phyloP scores from a whole-genome alignment of 305 asterid genomes.

The Stenogyne calaminthoides region DNA sequence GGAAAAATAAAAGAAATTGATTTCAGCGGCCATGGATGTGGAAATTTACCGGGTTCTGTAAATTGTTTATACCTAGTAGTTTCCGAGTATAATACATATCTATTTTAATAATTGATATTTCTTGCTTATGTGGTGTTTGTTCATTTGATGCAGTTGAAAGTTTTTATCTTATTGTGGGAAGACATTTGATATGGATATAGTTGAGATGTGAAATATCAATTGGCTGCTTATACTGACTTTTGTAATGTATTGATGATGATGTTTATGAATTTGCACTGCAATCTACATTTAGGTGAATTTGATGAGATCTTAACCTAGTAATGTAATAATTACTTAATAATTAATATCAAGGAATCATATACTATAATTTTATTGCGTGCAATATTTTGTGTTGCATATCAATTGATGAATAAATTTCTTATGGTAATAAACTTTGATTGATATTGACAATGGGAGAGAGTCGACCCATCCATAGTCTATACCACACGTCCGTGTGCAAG shows the following conservation, averaged over 20 bases:
- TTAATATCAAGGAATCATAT: no score
- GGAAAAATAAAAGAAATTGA: neutral
- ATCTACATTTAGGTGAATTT: neutral
- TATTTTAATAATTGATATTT: neutral
- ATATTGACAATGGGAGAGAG: neutral
- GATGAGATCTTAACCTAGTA: no score
- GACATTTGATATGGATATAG: neutral
- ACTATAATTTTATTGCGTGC: neutral
- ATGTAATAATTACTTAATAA: no score
- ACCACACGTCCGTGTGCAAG: neutral
- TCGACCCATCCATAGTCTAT: neutral
- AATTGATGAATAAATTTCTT: neutral
- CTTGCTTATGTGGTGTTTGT: neutral
- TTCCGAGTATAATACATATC: neutral
- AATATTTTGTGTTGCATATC: no score
- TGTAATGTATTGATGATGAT: no score
- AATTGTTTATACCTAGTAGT: constrained; percentile 22
- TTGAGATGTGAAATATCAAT: neutral
- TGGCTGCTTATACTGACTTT: neutral
- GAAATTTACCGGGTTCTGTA: constrained; percentile 21
- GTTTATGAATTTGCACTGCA: neutral
- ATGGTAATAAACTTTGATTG: neutral
- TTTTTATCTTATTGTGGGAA: neutral
- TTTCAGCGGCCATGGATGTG: neutral
- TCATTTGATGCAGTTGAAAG: neutral